These are phyloP conservation scores for Ceratobasidium sp. DNA, from an alignment of 1,284 basidiomycete species.

Conservation along the genomic window DNA sequence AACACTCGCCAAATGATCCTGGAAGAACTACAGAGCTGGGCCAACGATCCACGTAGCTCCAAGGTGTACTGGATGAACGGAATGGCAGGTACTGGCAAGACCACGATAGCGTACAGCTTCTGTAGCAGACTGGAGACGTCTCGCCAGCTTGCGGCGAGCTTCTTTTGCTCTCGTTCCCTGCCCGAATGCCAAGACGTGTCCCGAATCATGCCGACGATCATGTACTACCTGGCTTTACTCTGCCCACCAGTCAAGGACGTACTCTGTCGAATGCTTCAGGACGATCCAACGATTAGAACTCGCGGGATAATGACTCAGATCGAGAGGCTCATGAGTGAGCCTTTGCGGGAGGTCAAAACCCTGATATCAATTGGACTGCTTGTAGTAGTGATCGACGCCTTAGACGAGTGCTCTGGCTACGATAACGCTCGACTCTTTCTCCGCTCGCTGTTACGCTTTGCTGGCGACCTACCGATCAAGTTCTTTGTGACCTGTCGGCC, in stretches of 20 bases:
- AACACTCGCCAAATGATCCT: constrained; percentile 50
- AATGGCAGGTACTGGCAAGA: constrained; percentile 50
- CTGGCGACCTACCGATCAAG: constrained; percentile 12
- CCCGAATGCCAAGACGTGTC: constrained; percentile 26
- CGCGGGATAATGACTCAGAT: constrained; percentile 7
- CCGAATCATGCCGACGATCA: constrained; percentile 41
- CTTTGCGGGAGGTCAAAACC: constrained; percentile 18
- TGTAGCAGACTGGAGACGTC: constrained; percentile 43
- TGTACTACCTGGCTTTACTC: constrained; percentile 38
- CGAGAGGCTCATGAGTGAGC: constrained; percentile 27
- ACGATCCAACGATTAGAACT: not conserved
- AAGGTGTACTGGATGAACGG: constrained; percentile 53
- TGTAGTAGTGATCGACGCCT: constrained; percentile 44
- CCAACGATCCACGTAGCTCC: constrained; percentile 1
- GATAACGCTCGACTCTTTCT: constrained; percentile 1
- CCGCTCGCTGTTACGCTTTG: not conserved
- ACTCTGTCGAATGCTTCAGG: constrained; percentile 1
- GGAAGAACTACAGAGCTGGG: constrained; percentile 47
- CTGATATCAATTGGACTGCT: not conserved
- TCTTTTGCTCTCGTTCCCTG: constrained; percentile 55
- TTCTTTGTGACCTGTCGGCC: constrained; percentile 46
- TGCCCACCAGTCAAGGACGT: not conserved
- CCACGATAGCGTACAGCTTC: constrained; percentile 51
- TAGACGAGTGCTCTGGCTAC: constrained; percentile 42
- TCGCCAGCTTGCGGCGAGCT: constrained; percentile 53